Percentiles rank a stretch among this genome's conserved stretches.
phyloP scores from a whole-genome alignment of 768 basidiomycete species.

The Gloeophyllum trabeum region DNA sequence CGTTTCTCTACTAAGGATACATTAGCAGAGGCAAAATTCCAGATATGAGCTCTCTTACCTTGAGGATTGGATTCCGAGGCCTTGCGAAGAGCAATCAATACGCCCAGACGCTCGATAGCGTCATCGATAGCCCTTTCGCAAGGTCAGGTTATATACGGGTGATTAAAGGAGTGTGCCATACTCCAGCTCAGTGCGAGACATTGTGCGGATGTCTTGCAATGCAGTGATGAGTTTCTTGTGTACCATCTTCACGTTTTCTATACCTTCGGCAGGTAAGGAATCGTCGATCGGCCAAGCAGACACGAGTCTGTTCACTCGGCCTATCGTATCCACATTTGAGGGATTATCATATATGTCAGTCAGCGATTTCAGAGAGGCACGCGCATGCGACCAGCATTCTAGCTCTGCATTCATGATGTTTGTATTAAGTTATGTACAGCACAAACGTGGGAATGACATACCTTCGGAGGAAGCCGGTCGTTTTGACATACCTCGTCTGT shows the following conservation, averaged over 20 bases:
- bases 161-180: constrained; percentile 21
- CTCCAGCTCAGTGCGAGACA: constrained; percentile 55
- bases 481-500: constrained; percentile 33
- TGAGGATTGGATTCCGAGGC: constrained; percentile 50
- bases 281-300: constrained; percentile 66
- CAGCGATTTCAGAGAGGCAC: constrained; percentile 43
- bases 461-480: constrained; percentile 75
- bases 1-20: constrained; percentile 45
- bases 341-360: constrained; percentile 41
- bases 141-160: constrained; percentile 1
- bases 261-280: constrained; percentile 51
- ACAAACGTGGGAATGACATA: constrained; percentile 17
- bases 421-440: constrained; percentile 11
- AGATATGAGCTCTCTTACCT: constrained; percentile 27
- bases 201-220: constrained; percentile 47
- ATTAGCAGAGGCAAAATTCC: too few species aligned
- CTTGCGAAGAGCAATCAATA: constrained; percentile 64
- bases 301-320: constrained; percentile 64
- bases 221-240: constrained; percentile 53
- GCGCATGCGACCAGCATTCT: constrained; percentile 66
- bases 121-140: constrained; percentile 67
- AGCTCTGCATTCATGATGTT: constrained; percentile 35
- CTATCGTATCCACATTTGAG: constrained; percentile 44
- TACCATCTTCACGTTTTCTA: constrained; percentile 48
- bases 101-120: constrained; percentile 54